phyloP scores from a whole-genome alignment of 2,329 filamentous ascomycete genomes.

The Penicillium sp. region DNA sequence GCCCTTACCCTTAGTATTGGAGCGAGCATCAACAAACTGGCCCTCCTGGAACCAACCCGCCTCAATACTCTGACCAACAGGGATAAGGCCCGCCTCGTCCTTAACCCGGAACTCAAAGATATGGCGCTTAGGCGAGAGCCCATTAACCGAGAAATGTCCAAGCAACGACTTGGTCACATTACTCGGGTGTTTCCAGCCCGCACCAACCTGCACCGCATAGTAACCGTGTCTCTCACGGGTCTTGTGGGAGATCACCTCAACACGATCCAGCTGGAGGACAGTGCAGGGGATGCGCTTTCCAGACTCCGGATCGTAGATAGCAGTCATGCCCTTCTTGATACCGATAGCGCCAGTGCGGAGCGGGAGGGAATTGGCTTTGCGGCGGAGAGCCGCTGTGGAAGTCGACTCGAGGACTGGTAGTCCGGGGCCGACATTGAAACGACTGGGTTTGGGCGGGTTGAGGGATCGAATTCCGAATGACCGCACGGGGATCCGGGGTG shows the following conservation, averaged over 20 bases:
- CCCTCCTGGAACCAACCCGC: conserved; percentile 92
- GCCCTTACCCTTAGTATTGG: conserved; percentile 79
- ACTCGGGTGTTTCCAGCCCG: conserved; percentile 68
- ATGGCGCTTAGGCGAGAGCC: conserved; percentile 78
- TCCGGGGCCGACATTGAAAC: conserved; percentile 54
- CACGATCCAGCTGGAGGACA: conserved; percentile 87
- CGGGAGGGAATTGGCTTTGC: conserved; percentile 59
- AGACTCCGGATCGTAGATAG: conserved; percentile 73
- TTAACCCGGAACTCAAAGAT: conserved; percentile 86
- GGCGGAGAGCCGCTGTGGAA: conserved; percentile 58
- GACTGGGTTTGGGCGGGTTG: conserved; percentile 51
- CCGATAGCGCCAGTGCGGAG: conserved; percentile 78
- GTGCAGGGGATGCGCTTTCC: conserved; percentile 81
- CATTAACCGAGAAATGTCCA: conserved; percentile 82
- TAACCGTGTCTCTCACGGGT: conserved; percentile 80
- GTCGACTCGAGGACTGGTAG: conserved; percentile 57
- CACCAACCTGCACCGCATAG: conserved; percentile 87
- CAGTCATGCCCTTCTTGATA: conserved; percentile 94
- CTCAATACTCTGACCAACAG: conserved; percentile 71
- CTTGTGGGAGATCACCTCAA: conserved; percentile 86
- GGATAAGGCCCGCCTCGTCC: conserved; percentile 68
- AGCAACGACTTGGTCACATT: conserved; percentile 81
- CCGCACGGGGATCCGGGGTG: conserved; percentile 33
- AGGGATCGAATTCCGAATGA: conserved; percentile 59
- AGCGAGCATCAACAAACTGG: conserved; percentile 84